phyloP scores from a whole-genome alignment of 306 rosid species.

The Alnus glutinosa region DNA sequence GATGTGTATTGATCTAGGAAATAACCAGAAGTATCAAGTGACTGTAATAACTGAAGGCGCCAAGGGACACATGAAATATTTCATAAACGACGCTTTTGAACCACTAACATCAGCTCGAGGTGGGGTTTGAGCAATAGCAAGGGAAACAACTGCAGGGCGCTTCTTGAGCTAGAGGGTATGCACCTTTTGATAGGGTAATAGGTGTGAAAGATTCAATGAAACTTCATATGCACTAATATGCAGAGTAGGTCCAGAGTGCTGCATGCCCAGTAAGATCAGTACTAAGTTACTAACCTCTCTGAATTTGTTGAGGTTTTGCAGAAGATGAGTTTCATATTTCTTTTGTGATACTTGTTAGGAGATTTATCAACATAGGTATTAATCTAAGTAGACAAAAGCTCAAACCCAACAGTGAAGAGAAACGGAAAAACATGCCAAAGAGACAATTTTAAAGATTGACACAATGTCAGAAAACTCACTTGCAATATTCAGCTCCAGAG shows the following conservation, averaged over 20 bases:
- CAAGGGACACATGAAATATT: background rate
- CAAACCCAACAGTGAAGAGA: constrained; percentile 1
- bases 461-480: constrained; percentile 49
- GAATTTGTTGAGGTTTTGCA: background rate
- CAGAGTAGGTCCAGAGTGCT: background rate
- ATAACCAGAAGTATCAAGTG: background rate
- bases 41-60: background rate
- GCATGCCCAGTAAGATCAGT: background rate
- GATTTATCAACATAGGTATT: background rate
- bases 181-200: background rate
- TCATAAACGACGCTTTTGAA: background rate
- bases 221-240: background rate
- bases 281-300: background rate
- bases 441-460: background rate
- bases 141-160: background rate
- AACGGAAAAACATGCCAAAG: background rate
- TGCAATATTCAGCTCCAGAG: constrained; percentile 63
- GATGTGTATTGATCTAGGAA: background rate
- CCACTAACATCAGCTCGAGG: background rate
- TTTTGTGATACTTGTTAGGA: background rate
- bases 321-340: background rate
- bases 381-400: constrained; percentile 13
- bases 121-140: background rate
- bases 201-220: background rate
- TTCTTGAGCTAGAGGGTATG: background rate